These are phyloP conservation scores for Cercospora sp. DNA, from an alignment of 2,329 filamentous ascomycete genomes.

Conservation along the genomic window DNA sequence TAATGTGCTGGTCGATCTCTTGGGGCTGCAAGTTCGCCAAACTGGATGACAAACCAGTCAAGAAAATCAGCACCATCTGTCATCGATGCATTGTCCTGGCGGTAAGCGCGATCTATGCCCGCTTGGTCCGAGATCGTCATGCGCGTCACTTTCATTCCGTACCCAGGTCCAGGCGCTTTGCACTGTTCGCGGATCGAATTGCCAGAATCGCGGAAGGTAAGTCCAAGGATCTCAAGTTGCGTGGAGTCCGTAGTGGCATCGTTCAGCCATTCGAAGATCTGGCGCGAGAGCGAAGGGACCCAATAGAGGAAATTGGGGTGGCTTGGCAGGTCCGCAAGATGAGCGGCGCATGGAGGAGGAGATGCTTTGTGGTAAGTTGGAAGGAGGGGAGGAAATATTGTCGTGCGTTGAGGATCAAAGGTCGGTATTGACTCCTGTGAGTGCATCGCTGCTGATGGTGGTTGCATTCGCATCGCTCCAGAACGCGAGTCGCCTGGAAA, in stretches of 20 bases:
- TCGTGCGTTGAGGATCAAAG: background rate
- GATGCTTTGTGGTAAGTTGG: slow-evolving; percentile 8
- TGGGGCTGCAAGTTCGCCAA: background rate
- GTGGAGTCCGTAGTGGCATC: slow-evolving; percentile 3
- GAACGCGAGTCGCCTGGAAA: background rate
- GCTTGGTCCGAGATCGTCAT: slow-evolving; percentile 5
- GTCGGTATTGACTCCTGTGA: background rate
- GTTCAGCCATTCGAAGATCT: slow-evolving; percentile 2
- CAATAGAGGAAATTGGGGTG: background rate
- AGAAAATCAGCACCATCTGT: background rate
- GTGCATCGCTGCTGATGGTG: background rate
- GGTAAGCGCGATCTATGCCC: background rate
- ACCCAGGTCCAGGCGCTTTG: background rate
- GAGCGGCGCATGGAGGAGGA: background rate
- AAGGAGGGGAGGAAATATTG: slow-evolving; percentile 2
- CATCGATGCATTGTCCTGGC: background rate
- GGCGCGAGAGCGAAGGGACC: background rate
- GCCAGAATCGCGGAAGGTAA: background rate
- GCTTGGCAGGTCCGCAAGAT: background rate
- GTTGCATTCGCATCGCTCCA: background rate
- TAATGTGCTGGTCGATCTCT: background rate
- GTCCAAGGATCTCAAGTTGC: background rate
- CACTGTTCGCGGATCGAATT: background rate
- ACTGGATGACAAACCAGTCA: slow-evolving; percentile 9
- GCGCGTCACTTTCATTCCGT: slow-evolving; percentile 6